phyloP scores from a whole-genome alignment of 2,329 filamentous ascomycete species.

The Ambrosiella xylebori region DNA sequence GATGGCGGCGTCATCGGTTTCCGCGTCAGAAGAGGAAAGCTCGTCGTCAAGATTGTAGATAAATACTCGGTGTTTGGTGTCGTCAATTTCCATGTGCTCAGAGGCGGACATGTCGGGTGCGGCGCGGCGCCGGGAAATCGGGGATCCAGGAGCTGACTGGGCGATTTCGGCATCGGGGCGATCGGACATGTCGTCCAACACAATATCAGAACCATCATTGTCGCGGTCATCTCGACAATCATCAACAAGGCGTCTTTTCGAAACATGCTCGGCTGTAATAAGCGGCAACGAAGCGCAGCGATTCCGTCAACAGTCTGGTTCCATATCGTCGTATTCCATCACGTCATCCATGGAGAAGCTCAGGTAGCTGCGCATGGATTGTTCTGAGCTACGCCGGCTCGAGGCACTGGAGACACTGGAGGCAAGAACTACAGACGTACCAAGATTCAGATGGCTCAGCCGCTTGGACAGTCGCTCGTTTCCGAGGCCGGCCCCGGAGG shows the following conservation, averaged over 20 bases:
- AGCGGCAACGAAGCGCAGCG: not conserved
- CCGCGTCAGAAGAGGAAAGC: slow-evolving; percentile 43
- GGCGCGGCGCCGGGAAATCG: slow-evolving; percentile 10
- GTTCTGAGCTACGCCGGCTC: slow-evolving; percentile 6
- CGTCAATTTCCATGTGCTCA: slow-evolving; percentile 63
- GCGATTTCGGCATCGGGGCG: not conserved
- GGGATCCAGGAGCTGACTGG: slow-evolving; percentile 9
- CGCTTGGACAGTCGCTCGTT: slow-evolving; percentile 69
- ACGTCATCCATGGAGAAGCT: slow-evolving; percentile 9
- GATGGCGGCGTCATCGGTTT: slow-evolving; percentile 39
- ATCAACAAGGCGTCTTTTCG: not conserved
- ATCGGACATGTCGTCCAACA: slow-evolving; percentile 5
- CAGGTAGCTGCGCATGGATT: slow-evolving; percentile 8
- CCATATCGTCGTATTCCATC: slow-evolving; percentile 15
- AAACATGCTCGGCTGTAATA: slow-evolving; percentile 36
- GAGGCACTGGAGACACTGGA: not conserved
- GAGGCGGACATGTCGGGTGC: slow-evolving; percentile 11
- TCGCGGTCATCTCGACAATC: not conserved
- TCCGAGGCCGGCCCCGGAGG: slow-evolving; percentile 24
- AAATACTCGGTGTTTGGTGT: slow-evolving; percentile 74
- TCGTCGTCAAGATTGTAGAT: slow-evolving; percentile 84
- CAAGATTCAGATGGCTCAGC: slow-evolving; percentile 64
- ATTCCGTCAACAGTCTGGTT: slow-evolving; percentile 14
- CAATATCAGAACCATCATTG: not conserved
- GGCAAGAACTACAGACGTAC: slow-evolving; percentile 30